Conservation (phyloP, 176 grass and related monocot species). For the Carex scoparia region DNA sequence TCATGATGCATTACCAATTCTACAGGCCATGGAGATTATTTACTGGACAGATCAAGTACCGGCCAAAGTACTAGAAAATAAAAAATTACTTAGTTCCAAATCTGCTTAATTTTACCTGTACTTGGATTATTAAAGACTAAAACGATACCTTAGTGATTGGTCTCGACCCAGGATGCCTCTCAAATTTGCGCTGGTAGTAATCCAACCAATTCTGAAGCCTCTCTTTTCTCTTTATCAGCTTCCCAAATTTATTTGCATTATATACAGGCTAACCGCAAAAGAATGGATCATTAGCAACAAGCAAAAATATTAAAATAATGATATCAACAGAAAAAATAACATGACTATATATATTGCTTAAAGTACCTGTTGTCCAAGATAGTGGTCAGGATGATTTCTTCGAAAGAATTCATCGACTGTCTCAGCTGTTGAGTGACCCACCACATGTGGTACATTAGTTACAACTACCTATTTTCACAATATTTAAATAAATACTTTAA, state of each 20-base stretch:
- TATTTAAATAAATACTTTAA: not conserved
- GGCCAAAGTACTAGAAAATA: not conserved
- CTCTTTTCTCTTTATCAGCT: conserved; percentile 64
- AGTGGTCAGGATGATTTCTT: conserved; percentile 88
- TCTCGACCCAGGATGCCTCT: conserved; percentile 71
- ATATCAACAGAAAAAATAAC: not conserved
- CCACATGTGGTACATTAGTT: conserved; percentile 67
- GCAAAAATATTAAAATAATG: not conserved
- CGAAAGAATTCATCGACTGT: conserved; percentile 84
- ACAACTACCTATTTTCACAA: conserved; percentile 74
- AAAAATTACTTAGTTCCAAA: not conserved
- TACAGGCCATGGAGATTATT: not conserved
- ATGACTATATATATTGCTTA: not conserved
- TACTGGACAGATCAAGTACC: not conserved
- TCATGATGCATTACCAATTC: not conserved
- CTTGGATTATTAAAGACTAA: not conserved
- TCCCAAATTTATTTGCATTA: conserved; percentile 88
- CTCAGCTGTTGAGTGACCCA: conserved; percentile 79
- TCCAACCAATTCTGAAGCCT: conserved; percentile 93
- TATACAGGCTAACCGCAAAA: conserved; percentile 66
- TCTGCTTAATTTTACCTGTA: not conserved
- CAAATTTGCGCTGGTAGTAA: conserved; percentile 84
- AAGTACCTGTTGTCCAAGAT: conserved; percentile 86
- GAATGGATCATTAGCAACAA: conserved; percentile 7
- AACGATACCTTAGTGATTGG: conserved; percentile 60